Conservation (phyloP, 163 green algal genomes). For the Chlamydomonas reinhardtii region DNA sequence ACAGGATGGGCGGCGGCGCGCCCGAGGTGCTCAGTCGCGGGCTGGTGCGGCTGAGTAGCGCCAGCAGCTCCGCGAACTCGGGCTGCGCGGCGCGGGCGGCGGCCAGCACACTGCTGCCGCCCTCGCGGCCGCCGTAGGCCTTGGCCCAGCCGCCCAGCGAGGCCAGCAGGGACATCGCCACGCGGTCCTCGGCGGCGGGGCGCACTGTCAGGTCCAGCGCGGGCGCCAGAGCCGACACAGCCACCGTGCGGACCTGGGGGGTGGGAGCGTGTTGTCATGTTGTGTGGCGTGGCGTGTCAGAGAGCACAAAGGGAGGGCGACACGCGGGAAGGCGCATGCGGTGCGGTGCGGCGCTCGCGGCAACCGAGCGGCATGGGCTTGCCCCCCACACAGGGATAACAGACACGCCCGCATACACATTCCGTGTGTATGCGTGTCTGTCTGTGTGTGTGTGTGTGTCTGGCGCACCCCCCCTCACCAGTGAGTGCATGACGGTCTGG, state of each 20-base stretch:
- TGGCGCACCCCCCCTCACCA: background rate
- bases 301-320: no score
- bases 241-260: conserved; percentile 10
- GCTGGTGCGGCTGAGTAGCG: conserved; percentile 16
- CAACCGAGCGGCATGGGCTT: no score
- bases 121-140: conserved; percentile 38
- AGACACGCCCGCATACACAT: no score
- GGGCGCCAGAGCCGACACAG: conserved; percentile 34
- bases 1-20: conserved; percentile 16
- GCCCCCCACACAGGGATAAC: no score
- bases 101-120: conserved; percentile 28
- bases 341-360: no score
- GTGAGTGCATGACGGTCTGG: conserved; percentile 39
- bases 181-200: conserved; percentile 36
- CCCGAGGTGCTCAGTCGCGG: background rate
- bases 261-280: no score
- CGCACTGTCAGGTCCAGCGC: conserved; percentile 24
- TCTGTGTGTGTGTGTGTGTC: no score
- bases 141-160: background rate
- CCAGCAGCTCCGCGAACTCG: conserved; percentile 40
- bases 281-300: no score
- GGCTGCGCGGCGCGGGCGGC: conserved; percentile 30
- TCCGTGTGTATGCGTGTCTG: no score
- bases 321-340: no score
- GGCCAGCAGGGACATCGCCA: conserved; percentile 13